Base-by-base conservation (phyloP, 2,329 filamentous ascomycete species). In the Metarhizium sp. region DNA sequence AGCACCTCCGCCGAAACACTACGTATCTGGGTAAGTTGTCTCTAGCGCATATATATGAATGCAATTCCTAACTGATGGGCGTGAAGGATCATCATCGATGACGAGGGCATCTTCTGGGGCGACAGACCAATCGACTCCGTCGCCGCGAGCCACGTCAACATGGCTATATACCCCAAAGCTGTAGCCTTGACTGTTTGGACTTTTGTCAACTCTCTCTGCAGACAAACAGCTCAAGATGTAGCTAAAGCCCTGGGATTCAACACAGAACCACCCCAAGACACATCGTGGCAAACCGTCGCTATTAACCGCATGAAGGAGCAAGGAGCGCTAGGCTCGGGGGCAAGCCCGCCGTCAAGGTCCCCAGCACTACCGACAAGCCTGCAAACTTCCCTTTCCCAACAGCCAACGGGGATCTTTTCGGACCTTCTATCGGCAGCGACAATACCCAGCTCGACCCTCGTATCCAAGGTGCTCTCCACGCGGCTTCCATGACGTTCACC, bases 1-100 rank as follows among this genome's bases (percentile, higher is more conserved):
- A 47, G 71, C 70, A 40, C 80, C 84, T 46, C 83, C 85, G 1
- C 82, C 84, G 5, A 76, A 75, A 54, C 84, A 81, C 55, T 73
- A 78, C 57, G 76, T 81, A 56, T 77, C 77, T 51, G 84, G 83
- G 84, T 87, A 77, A 60, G 61, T 46, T 8, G 29, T n/a, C 8
- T 14, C 0, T n/a, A 2, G 5, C 34, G 3, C 18, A 34, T 10
- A 25, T n/a, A 29, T 5, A 14, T 30, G 34, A 18, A 25, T 14
- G 5, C 32, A 16, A 14, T 14, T 38, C 45, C 48, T 38, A 64
- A 61, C 40, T 25, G 16, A 58, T n/a, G 1, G 4, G 6, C 7
- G 8, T 3, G 2, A 59, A 82, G 81, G 2, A 67, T 83, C 52
- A 71, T 76, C 25, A 67, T 82, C 46, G 74, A 75, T 16, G 71